Percentiles rank a stretch among this genome's conserved stretches.
phyloP scores from a whole-genome alignment of 1,284 basidiomycete genomes.

The Leccinum ponderosum region DNA sequence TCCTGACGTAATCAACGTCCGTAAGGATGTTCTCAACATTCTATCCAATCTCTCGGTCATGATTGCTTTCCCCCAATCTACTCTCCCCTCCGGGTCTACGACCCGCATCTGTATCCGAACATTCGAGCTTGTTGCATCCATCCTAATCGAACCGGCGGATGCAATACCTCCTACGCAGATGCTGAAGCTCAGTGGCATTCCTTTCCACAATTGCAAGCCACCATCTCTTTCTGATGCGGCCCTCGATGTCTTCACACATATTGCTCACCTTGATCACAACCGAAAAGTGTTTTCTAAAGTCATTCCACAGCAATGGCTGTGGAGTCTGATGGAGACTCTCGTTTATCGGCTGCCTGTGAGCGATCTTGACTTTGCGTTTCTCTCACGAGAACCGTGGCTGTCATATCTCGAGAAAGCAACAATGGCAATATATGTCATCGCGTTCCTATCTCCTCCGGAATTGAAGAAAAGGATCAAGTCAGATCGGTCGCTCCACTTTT shows the following conservation, averaged over 20 bases:
- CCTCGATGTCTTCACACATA: slow-evolving; percentile 79
- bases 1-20: slow-evolving; percentile 69
- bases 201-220: slow-evolving; percentile 46
- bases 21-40: slow-evolving; percentile 78
- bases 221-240: slow-evolving; percentile 73
- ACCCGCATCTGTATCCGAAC: slow-evolving; percentile 52
- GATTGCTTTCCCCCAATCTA: slow-evolving; percentile 46
- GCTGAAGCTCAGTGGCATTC: slow-evolving; percentile 50
- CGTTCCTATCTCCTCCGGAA: slow-evolving; percentile 77
- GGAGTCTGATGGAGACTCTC: slow-evolving; percentile 67
- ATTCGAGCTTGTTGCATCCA: slow-evolving; percentile 74
- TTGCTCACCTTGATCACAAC: slow-evolving; percentile 79
- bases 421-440: slow-evolving; percentile 83
- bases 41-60: slow-evolving; percentile 65
- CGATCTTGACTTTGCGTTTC: slow-evolving; percentile 74
- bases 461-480: slow-evolving; percentile 71
- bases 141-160: slow-evolving; percentile 70
- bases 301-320: slow-evolving; percentile 60
- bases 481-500: slow-evolving; percentile 58
- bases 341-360: slow-evolving; percentile 82
- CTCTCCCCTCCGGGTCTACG: slow-evolving; percentile 38
- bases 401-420: slow-evolving; percentile 79
- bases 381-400: slow-evolving; percentile 68
- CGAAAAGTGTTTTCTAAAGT: slow-evolving; percentile 69
- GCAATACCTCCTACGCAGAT: slow-evolving; percentile 62